Percentiles rank a stretch among this genome's conserved stretches.
These are phyloP conservation scores for Cryptococcus sp. DNA, from an alignment of 1,284 basidiomycete genomes.

Conservation along the genomic window DNA sequence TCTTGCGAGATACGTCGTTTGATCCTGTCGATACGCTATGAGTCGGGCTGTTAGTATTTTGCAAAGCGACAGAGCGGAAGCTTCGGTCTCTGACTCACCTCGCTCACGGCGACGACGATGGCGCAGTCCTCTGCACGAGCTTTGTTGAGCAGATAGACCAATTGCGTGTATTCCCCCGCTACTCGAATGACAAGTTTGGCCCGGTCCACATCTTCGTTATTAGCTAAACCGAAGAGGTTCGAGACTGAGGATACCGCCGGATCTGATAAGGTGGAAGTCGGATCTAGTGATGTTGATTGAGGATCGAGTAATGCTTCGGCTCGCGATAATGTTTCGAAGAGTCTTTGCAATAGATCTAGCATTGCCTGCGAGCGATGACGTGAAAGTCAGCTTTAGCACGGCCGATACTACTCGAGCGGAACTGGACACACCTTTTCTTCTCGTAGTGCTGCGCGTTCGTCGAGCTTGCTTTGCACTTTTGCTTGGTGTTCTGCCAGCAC, in stretches of 20 bases:
- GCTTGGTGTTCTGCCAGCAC: slow-evolving; percentile 59
- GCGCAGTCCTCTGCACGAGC: slow-evolving; percentile 71
- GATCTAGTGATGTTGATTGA: slow-evolving; percentile 56
- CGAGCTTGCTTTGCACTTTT: slow-evolving; percentile 73
- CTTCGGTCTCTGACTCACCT: slow-evolving; percentile 78
- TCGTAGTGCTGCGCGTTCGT: slow-evolving; percentile 68
- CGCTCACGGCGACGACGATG: slow-evolving; percentile 78
- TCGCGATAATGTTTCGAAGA: slow-evolving; percentile 80
- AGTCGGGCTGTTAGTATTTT: background rate
- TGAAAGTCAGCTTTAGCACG: background rate
- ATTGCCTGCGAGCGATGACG: slow-evolving; percentile 60
- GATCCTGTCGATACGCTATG: slow-evolving; percentile 77
- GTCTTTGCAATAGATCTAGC: slow-evolving; percentile 78
- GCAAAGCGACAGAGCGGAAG: background rate
- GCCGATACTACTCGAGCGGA: background rate
- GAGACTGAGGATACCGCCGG: slow-evolving; percentile 52
- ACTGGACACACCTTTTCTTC: slow-evolving; percentile 69
- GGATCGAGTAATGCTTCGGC: slow-evolving; percentile 72
- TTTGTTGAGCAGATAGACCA: slow-evolving; percentile 86
- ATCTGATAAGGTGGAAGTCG: slow-evolving; percentile 38
- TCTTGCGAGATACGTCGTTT: slow-evolving; percentile 78
- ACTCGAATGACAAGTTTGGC: slow-evolving; percentile 78
- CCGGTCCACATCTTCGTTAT: slow-evolving; percentile 25
- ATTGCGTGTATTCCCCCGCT: slow-evolving; percentile 84
- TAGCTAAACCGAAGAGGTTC: slow-evolving; percentile 56